These are phyloP conservation scores for Eruca vesicaria DNA, from an alignment of 441 rosid genomes.

Conservation along the genomic window DNA sequence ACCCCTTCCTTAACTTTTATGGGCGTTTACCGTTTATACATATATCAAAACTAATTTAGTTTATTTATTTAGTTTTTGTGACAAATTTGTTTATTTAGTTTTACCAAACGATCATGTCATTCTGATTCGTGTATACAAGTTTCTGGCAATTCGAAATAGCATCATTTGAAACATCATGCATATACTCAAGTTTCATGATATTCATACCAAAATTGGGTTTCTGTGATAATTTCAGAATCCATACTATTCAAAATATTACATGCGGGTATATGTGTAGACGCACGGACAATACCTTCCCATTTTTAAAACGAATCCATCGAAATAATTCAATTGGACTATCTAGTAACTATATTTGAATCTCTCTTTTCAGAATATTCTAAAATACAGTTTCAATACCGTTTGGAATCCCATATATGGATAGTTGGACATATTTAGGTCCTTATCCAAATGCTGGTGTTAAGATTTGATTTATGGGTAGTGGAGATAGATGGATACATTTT, in stretches of 20 bases:
- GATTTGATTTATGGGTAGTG: not conserved
- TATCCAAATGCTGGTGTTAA: constrained; percentile 9
- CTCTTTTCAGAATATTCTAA: not conserved
- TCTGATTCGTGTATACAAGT: not conserved
- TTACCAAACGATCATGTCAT: not conserved
- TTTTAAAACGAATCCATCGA: not conserved
- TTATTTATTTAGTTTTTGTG: no score
- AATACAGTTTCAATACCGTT: not conserved
- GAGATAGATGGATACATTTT: not conserved
- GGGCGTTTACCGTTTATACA: not conserved
- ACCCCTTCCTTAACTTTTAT: not conserved
- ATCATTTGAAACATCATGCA: not conserved
- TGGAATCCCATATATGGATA: constrained; percentile 15
- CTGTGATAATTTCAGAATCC: no score
- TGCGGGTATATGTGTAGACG: not conserved
- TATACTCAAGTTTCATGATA: no score
- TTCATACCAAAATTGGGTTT: no score
- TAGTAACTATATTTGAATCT: not conserved
- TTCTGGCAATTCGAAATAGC: not conserved
- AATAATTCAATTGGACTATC: not conserved
- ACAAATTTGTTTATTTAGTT: no score
- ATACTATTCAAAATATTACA: no score
- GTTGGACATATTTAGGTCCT: not conserved
- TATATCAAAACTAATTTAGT: no score
- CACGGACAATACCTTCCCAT: not conserved